A percentile compares a stretch with the other conserved stretches of the same genome.
Evolutionary conservation across 2,329 filamentous ascomycete species (phyloP).

Genomic region (Trichophyton simii): DNA sequence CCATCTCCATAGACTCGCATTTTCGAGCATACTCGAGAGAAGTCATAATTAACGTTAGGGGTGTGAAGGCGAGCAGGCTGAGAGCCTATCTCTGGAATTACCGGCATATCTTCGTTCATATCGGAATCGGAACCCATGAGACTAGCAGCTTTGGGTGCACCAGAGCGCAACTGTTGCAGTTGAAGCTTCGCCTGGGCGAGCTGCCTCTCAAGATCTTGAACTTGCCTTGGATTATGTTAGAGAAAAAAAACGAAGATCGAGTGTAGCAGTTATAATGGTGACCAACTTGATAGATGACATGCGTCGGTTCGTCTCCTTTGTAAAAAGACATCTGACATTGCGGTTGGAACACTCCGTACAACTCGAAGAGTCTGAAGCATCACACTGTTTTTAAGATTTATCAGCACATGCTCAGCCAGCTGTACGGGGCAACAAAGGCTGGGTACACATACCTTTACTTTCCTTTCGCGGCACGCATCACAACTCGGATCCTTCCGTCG

Average conservation of each 20-base stretch:
- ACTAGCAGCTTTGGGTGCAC: slow-evolving; percentile 42
- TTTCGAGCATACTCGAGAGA: slow-evolving; percentile 59
- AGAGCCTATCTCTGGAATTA: slow-evolving; percentile 53
- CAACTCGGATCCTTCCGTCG: slow-evolving; percentile 93
- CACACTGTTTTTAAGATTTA: slow-evolving; percentile 46
- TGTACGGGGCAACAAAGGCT: neutral
- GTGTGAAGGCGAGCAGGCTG: slow-evolving; percentile 53
- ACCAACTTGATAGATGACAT: slow-evolving; percentile 94
- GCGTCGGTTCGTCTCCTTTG: slow-evolving; percentile 92
- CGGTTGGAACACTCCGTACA: slow-evolving; percentile 96
- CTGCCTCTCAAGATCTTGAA: slow-evolving; percentile 92
- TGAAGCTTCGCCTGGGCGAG: slow-evolving; percentile 68
- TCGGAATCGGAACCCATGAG: slow-evolving; percentile 33
- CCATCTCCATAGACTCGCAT: slow-evolving; percentile 62
- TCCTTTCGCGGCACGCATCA: slow-evolving; percentile 82
- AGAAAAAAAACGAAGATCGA: slow-evolving; percentile 1
- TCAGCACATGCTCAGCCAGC: neutral
- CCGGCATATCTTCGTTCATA: slow-evolving; percentile 33
- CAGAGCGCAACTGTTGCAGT: slow-evolving; percentile 59
- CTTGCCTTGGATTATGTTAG: slow-evolving; percentile 45
- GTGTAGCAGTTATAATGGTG: neutral
- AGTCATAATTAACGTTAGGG: slow-evolving; percentile 48
- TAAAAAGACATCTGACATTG: slow-evolving; percentile 96
- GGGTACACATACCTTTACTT: slow-evolving; percentile 44
- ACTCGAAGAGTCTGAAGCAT: slow-evolving; percentile 89